Evolutionary conservation across 73 alveolate genomes (phyloP).

Genomic region (Stentor coeruleus): DNA sequence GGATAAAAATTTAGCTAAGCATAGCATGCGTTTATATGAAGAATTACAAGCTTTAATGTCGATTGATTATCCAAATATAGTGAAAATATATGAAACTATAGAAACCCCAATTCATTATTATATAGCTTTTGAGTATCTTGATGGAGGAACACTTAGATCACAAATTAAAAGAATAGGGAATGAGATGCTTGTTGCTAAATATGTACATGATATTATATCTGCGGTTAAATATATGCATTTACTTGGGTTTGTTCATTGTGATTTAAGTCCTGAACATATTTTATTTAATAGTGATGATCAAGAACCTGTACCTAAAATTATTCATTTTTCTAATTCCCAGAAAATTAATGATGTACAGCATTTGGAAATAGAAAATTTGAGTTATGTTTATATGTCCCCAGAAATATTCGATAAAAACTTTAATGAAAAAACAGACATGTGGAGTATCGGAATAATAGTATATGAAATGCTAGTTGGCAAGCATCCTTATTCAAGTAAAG

Average conservation of each 20-base stretch:
- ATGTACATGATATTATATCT: background rate
- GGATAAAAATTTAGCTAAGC: too few species aligned
- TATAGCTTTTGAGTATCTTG: background rate
- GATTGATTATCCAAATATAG: background rate
- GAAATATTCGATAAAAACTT: constrained; percentile 57
- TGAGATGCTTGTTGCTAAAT: background rate
- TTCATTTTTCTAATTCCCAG: background rate
- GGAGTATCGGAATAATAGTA: background rate
- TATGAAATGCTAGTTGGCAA: background rate
- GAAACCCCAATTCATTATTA: background rate
- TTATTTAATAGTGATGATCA: background rate
- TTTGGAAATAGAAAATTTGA: background rate
- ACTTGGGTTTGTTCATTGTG: background rate
- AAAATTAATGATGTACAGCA: background rate
- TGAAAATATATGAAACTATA: background rate
- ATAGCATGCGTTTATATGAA: too few species aligned
- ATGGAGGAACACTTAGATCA: background rate
- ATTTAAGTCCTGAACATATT: background rate
- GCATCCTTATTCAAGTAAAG: background rate
- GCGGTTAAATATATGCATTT: background rate
- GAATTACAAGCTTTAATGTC: too few species aligned
- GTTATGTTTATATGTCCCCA: constrained; percentile 64
- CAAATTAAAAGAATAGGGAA: background rate
- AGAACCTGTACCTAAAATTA: background rate
- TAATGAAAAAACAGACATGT: constrained; percentile 39